A percentile compares a stretch with the other conserved stretches of the same genome.
Conservation (phyloP, 495 filamentous ascomycete genomes). For the Apiosordaria backusii region DNA sequence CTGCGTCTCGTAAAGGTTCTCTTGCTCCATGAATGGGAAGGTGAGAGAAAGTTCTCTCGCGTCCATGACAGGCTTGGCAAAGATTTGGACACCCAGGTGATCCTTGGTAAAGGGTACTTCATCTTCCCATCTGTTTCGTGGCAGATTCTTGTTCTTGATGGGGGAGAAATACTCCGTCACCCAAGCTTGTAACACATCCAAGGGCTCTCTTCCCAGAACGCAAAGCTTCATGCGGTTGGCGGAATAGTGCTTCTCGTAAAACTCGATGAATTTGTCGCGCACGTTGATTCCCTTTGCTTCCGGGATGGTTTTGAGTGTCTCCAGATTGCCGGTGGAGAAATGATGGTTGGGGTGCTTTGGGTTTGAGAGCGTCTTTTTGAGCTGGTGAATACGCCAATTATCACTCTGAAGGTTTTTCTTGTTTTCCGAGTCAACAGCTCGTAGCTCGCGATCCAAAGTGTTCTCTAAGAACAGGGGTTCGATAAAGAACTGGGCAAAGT, state of each 20-base stretch:
- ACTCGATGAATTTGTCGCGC: constrained; percentile 89
- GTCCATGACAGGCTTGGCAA: constrained; percentile 97
- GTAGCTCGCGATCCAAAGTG: constrained; percentile 87
- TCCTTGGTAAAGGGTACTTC: constrained; percentile 63
- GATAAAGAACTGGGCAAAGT: constrained; percentile 98
- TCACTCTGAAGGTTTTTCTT: constrained; percentile 99
- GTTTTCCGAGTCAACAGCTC: constrained; percentile 95
- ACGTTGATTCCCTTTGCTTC: constrained; percentile 81
- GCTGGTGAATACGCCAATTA: constrained; percentile 85
- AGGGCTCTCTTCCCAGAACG: constrained; percentile 78
- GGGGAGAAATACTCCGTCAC: constrained; percentile 79
- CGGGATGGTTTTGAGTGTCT: constrained; percentile 82
- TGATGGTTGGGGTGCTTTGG: constrained; percentile 89
- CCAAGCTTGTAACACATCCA: constrained; percentile 88
- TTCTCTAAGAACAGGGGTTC: constrained; percentile 84
- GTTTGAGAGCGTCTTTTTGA: constrained; percentile 88
- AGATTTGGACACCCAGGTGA: constrained; percentile 73
- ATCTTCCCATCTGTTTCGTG: constrained; percentile 76
- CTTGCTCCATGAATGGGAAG: constrained; percentile 90
- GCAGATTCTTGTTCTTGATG: constrained; percentile 79
- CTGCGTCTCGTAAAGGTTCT: constrained; percentile 74
- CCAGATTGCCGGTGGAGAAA: constrained; percentile 91
- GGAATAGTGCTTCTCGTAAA: constrained; percentile 87
- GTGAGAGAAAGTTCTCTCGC: constrained; percentile 75
- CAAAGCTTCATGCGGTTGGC: constrained; percentile 96